Conservation (phyloP, 176 grass and related monocot species). For the Zoysia pacifica region DNA sequence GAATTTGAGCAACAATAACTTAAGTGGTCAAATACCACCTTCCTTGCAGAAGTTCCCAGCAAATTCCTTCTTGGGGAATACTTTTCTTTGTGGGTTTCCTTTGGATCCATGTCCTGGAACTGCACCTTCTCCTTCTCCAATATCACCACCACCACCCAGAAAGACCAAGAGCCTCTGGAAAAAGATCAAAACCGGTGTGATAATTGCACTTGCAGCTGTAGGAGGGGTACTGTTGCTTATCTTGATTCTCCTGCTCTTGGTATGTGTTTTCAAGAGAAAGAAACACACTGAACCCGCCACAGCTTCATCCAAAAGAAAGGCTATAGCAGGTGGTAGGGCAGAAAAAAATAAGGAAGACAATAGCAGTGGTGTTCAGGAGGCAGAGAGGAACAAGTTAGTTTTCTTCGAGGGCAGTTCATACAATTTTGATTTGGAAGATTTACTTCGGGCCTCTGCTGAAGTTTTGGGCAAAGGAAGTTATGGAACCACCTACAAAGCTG, state of each 20-base stretch:
- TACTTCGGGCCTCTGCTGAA: slow-evolving; percentile 92
- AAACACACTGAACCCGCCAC: slow-evolving; percentile 44
- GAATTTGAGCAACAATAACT: slow-evolving; percentile 96
- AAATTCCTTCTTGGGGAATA: slow-evolving; percentile 82
- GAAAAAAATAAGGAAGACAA: slow-evolving; percentile 87
- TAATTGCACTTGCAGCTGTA: slow-evolving; percentile 60
- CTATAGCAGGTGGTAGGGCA: slow-evolving; percentile 53
- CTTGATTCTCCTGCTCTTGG: slow-evolving; percentile 57
- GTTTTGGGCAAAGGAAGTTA: slow-evolving; percentile 94
- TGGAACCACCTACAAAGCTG: slow-evolving; percentile 95
- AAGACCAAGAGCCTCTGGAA: slow-evolving; percentile 68
- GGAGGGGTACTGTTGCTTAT: slow-evolving; percentile 67
- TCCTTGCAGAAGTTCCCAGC: slow-evolving; percentile 71
- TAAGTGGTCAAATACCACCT: slow-evolving; percentile 79
- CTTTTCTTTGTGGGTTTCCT: slow-evolving; percentile 77
- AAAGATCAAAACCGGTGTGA: slow-evolving; percentile 62
- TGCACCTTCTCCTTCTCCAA: slow-evolving; percentile 67
- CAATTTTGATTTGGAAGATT: slow-evolving; percentile 97
- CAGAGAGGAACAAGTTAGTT: slow-evolving; percentile 89
- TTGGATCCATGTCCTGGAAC: slow-evolving; percentile 57
- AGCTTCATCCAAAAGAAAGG: slow-evolving; percentile 75
- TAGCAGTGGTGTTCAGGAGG: slow-evolving; percentile 90
- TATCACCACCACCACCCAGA: slow-evolving; percentile 37
- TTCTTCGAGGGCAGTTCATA: slow-evolving; percentile 89
- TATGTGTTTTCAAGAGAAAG: slow-evolving; percentile 80